Percentiles rank a stretch among this genome's conserved stretches.
phyloP scores from a whole-genome alignment of 768 basidiomycete species.

The Daedaleopsis nitida region DNA sequence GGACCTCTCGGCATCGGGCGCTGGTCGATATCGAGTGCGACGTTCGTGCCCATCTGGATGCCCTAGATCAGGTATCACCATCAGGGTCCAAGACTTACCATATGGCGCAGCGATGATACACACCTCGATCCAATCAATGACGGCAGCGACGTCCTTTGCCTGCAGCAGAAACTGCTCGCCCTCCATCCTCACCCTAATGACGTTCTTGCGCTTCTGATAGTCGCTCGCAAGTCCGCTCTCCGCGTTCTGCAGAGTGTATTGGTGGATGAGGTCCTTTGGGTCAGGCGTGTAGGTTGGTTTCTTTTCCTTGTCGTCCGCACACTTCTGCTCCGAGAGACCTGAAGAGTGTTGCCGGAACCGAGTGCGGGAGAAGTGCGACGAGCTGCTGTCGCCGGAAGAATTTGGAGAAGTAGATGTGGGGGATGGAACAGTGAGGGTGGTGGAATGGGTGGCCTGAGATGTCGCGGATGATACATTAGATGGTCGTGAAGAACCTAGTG shows the following conservation, averaged over 20 bases:
- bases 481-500: slow-evolving; percentile 13
- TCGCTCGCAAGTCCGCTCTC: slow-evolving; percentile 96
- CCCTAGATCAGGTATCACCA: slow-evolving; percentile 47
- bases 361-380: slow-evolving; percentile 19
- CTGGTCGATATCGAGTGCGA: slow-evolving; percentile 89
- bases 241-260: slow-evolving; percentile 85
- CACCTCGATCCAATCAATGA: slow-evolving; percentile 97
- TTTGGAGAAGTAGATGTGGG: slow-evolving; percentile 5
- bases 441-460: slow-evolving; percentile 6
- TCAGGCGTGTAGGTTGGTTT: slow-evolving; percentile 35
- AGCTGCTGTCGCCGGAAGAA: slow-evolving; percentile 9
- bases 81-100: not conserved
- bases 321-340: slow-evolving; percentile 11
- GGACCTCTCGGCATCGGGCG: slow-evolving; percentile 91
- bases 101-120: no score
- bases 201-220: slow-evolving; percentile 91
- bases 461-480: slow-evolving; percentile 13
- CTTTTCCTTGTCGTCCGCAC: slow-evolving; percentile 3
- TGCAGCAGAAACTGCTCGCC: slow-evolving; percentile 98
- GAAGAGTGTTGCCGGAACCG: slow-evolving; percentile 13
- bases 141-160: slow-evolving; percentile 77
- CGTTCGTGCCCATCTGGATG: slow-evolving; percentile 89
- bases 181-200: slow-evolving; percentile 88
- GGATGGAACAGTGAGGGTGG: slow-evolving; percentile 2
- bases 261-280: slow-evolving; percentile 55